phyloP scores from a whole-genome alignment of 1,139 yeast genomes.

The Scheffersomyces lignicola region DNA sequence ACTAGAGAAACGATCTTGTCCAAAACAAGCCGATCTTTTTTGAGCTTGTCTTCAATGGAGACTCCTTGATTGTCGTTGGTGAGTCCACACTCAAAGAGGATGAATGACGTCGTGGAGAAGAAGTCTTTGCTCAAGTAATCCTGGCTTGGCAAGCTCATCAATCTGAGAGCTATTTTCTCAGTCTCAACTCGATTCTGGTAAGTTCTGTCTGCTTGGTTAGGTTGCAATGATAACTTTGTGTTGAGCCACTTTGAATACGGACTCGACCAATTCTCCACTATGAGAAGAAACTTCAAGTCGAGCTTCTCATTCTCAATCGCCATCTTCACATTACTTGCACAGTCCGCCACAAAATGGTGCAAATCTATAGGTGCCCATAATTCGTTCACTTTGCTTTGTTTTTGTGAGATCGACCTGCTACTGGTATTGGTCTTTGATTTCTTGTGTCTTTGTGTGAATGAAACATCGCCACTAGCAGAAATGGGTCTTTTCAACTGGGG shows the following conservation, averaged over 20 bases:
- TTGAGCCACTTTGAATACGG: conserved; percentile 49
- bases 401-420: conserved; percentile 21
- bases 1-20: conserved; percentile 38
- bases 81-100: conserved; percentile 51
- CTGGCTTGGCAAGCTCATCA: conserved; percentile 42
- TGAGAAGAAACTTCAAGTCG: conserved; percentile 33
- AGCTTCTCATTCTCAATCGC: conserved; percentile 19
- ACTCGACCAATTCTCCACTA: conserved; percentile 46
- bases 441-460: conserved; percentile 5
- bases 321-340: conserved; percentile 24
- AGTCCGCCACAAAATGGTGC: conserved; percentile 19
- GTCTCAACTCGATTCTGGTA: conserved; percentile 26
- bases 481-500: conserved; percentile 23
- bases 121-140: conserved; percentile 33
- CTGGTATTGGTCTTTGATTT: conserved; percentile 18
- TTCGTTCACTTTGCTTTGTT: conserved; percentile 33
- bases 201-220: conserved; percentile 24
- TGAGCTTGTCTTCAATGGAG: conserved; percentile 28
- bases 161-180: conserved; percentile 23
- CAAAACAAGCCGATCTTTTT: conserved; percentile 36
- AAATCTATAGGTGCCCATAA: conserved; percentile 46
- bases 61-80: conserved; percentile 7
- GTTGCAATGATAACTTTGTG: conserved; percentile 35
- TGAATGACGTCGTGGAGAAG: conserved; percentile 38
- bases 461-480: conserved; percentile 15